Evolutionary conservation across 768 basidiomycete genomes (phyloP).

Genomic region (Termitomyces sp.): DNA sequence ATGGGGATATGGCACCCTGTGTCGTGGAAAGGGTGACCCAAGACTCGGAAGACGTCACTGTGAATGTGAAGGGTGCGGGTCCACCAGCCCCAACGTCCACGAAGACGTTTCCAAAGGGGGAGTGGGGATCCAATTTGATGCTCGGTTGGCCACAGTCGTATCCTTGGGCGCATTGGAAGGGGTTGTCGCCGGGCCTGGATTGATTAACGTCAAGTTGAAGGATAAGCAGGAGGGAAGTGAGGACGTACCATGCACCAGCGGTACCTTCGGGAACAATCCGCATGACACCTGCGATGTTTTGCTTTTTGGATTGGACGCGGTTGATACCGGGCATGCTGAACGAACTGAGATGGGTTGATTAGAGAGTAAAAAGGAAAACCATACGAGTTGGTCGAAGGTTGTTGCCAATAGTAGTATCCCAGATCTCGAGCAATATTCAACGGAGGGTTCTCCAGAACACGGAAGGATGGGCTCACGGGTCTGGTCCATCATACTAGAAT

Average conservation of each 20-base stretch:
- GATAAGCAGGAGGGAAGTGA: background rate
- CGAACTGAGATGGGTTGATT: background rate
- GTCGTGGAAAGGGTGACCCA: conserved; percentile 51
- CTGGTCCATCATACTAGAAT: conserved; percentile 63
- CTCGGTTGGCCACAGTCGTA: conserved; percentile 50
- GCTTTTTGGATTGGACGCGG: conserved; percentile 50
- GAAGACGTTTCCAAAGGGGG: conserved; percentile 48
- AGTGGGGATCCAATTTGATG: conserved; percentile 54
- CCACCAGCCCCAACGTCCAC: conserved; percentile 64
- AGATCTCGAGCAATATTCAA: conserved; percentile 32
- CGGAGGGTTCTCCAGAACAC: background rate
- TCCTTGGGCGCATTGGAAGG: conserved; percentile 46
- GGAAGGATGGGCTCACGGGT: conserved; percentile 36
- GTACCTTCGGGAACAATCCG: conserved; percentile 59
- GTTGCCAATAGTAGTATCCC: conserved; percentile 70
- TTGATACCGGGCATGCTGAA: conserved; percentile 50
- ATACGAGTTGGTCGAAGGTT: conserved; percentile 61
- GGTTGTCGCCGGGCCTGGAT: conserved; percentile 64
- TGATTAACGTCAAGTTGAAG: background rate
- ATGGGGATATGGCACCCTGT: conserved; percentile 46
- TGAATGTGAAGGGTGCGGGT: conserved; percentile 54
- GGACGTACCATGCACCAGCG: conserved; percentile 51
- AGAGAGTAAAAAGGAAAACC: conserved; percentile 10
- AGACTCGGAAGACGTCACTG: conserved; percentile 40
- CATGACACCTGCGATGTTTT: conserved; percentile 60